Base-by-base conservation (phyloP, 768 basidiomycete species). In the Coprinopsis marcescibilis region DNA sequence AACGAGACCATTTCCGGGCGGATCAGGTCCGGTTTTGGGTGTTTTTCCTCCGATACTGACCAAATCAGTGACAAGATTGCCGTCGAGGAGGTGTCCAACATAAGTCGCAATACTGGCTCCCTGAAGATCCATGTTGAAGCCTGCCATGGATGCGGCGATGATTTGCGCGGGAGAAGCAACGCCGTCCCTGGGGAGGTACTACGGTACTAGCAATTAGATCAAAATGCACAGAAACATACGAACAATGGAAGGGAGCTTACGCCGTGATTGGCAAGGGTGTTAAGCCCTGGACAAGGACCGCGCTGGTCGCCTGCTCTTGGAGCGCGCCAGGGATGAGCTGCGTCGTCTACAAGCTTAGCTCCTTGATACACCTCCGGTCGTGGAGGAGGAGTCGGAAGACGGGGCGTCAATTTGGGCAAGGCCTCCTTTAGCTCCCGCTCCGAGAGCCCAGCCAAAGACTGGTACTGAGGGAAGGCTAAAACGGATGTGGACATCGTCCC, bases 191-290 rank as follows among this genome's bases (percentile, higher is more conserved):
- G 44, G 43, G 24, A 53, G 36, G 36, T 49, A 53, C 52, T 53
- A 32, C n/a, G n/a, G n/a, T n/a, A n/a, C n/a, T n/a, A n/a, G n/a
- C n/a, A n/a, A n/a, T n/a, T n/a, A n/a, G n/a, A n/a, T n/a, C 4
- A 25, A 3, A 15, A 14, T 23, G 44, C 44, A 15, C 13, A 17
- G 19, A 3, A 4, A 1, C 3, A 17, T 13, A 1, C 21, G 38
- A 11, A 23, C 21, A 8, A 19, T 15, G 25, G 13, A 7, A 7
- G 20, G 13, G 12, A 40, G 21, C 45, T 15, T 51, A 57, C 56
- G 19, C 53, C 56, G 42, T 55, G 54, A 25, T 51, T 53, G 17
- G 56, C 56, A n/a, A 57, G 52, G 3, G 56, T 52, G 25, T 57
- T 57, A 17, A 57, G 30, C 11, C 54, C 56, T 24, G 56, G 56